Evolutionary conservation across 2,329 filamentous ascomycete genomes (phyloP).

Genomic region (Fusarium albosuccineum): DNA sequence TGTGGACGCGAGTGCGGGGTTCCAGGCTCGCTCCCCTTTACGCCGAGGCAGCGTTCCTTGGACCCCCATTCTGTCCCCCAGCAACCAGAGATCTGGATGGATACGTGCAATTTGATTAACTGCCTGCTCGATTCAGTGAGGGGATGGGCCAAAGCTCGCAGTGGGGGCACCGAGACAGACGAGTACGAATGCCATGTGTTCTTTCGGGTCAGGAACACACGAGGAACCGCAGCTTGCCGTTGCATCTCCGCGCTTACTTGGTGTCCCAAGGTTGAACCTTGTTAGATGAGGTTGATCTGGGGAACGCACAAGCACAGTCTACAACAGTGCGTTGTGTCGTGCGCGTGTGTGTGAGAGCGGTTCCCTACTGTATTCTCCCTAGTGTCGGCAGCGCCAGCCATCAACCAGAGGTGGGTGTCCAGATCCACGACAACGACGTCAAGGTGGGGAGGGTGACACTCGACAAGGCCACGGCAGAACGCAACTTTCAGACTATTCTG

Average conservation of each 20-base stretch:
- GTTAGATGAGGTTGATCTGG: constrained; percentile 15
- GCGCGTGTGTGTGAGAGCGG: not conserved
- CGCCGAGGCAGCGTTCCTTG: constrained; percentile 32
- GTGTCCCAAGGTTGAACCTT: not conserved
- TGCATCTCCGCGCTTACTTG: not conserved
- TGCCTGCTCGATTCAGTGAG: not conserved
- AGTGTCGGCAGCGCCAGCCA: constrained; percentile 13
- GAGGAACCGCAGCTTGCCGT: constrained; percentile 15
- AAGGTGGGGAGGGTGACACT: constrained; percentile 22
- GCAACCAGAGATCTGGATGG: constrained; percentile 14
- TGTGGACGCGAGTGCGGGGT: constrained; percentile 38
- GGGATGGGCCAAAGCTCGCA: not conserved
- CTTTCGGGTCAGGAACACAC: constrained; percentile 5
- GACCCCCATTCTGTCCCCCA: constrained; percentile 23
- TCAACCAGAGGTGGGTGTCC: constrained; percentile 16
- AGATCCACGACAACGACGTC: constrained; percentile 13
- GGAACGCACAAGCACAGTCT: constrained; percentile 23
- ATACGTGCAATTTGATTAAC: not conserved
- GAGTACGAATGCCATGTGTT: not conserved
- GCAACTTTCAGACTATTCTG: constrained; percentile 3
- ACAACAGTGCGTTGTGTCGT: too few species aligned
- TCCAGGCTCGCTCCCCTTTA: constrained; percentile 45
- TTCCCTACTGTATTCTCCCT: not conserved
- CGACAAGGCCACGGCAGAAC: not conserved
- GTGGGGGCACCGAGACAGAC: constrained; percentile 2